Evolutionary conservation across 2,329 filamentous ascomycete genomes (phyloP), one percentile per base, ranked within the genome.

Genomic region (Paecilomyces formosus): DNA sequence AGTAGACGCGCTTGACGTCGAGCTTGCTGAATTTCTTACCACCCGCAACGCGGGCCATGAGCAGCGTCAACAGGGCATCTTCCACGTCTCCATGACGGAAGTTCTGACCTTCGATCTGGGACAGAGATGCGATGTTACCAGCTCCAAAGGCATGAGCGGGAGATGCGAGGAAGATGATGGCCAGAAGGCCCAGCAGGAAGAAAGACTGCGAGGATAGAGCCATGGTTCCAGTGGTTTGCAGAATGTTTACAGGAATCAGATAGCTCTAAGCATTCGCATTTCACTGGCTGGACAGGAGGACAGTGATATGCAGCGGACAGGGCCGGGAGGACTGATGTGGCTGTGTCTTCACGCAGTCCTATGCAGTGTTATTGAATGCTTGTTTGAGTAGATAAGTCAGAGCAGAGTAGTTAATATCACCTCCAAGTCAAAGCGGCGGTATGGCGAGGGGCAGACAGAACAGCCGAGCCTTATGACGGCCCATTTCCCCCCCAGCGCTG

Each of bases 61-160:
- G 76, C 28, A 96, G 80, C 60, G 84, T 86, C 60, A 96, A 84
- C 57, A 96, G 85, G 33, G 88, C 88, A 79, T 97, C 92, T 79
- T 96, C 92, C 68, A 97, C 95, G 74, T 97, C 92, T 69, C 89
- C 89, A 82, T 93, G 89, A 64, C 89, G 88, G 88, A 88, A 96
- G 74, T 95, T 95, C 72, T 90, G 82, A 64, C 90, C 91, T 74
- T 94, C 90, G 56, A 95, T 82, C 71, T 87, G 88, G 69, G 90
- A 88, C 61, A 90, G 82, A 59, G 88, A 86, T 50, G 89, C 90
- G 72, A 96, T 94, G 75, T 95, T 95, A 62, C 92, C 92, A 67
- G 91, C 91, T 64, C 91, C 91, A 70, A 96, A 96, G 57, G 89
- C 90, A 65, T 88, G 80, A 35, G 85, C 83, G 18, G 88, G 89